Base-by-base conservation (phyloP, 768 basidiomycete genomes). In the Plicaturopsis crispa region DNA sequence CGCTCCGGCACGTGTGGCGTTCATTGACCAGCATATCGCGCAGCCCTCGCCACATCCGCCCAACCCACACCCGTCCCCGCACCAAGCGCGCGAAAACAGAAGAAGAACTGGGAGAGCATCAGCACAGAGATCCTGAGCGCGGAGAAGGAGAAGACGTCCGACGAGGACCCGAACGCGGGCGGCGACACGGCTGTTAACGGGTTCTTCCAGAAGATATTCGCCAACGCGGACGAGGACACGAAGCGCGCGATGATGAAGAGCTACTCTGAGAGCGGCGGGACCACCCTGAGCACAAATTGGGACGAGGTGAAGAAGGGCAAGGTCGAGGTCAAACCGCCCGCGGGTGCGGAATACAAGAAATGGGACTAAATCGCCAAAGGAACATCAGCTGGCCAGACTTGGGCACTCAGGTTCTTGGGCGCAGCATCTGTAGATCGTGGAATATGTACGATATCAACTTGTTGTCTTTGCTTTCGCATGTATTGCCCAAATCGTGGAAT, bases 221-320 rank as follows among this genome's bases (percentile, higher is more conserved):
- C 73, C 5, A 87, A 86, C 56, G 86, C 93, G 18, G 91, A 96
- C 48, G 87, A 91, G 0, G 88, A 99, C 50, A 89, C 93, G 11
- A 78, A 71, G 51, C 75, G 81, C 24, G 96, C 96, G 3, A 99
- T 99, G 92, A 80, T 97, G 80, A 99, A 99, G 73, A 93, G 89
- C 54, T 97, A 88, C 59, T 70, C 73, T 43, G 94, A 99, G 67
- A 90, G 87, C 48, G 91, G 91, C 5, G 96, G 96, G 6, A 99
- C 96, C 6, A 84, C 90, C 0, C 67, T 99, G 28, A 92, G 88
- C 63, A 99, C 94, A 0, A 90, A 96, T 57, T 99, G 94, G 94
- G 78, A 77, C 4, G 88, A 91, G 46, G 90, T 99, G 12, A 65
- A 58, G 44, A 84, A 84, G 64, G 67, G 42, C 6, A 66, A 60